Percentiles rank a stretch among this genome's conserved stretches.
Conservation (phyloP, 73 alveolate genomes). For the Paramecium pentaurelia region DNA sequence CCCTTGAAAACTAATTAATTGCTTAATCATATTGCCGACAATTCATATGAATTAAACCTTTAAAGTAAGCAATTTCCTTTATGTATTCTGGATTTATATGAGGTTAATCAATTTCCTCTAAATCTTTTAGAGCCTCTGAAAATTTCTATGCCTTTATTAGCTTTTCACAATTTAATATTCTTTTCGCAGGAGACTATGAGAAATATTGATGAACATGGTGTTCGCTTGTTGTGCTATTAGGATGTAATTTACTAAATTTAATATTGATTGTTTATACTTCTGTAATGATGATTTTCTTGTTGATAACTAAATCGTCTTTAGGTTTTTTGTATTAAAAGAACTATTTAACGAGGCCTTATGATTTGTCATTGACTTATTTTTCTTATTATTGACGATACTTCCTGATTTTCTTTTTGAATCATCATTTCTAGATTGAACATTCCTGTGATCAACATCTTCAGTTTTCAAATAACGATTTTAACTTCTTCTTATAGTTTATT, state of each 20-base stretch:
- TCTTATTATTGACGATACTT: neutral
- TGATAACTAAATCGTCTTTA: neutral
- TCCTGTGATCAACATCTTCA: conserved; percentile 5
- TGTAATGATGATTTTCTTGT: neutral
- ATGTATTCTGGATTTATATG: neutral
- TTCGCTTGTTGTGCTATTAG: conserved; percentile 1
- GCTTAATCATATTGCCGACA: conserved; percentile 9
- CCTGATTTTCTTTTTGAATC: neutral
- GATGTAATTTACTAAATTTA: neutral
- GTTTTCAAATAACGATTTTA: conserved; percentile 18
- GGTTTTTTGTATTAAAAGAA: neutral
- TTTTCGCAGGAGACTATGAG: neutral
- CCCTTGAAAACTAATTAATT: neutral
- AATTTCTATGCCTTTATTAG: neutral
- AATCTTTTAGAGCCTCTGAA: neutral
- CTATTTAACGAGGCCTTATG: conserved; percentile 20
- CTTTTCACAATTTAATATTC: neutral
- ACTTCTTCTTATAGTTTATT: neutral
- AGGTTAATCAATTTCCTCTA: conserved; percentile 28
- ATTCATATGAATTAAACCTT: conserved; percentile 25
- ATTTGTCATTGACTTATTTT: neutral
- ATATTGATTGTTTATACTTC: neutral
- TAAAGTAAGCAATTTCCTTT: neutral
- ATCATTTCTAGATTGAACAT: neutral
- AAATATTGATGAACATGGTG: neutral